Conservation (phyloP, 495 filamentous ascomycete genomes). For the Cladorrhinum samala region DNA sequence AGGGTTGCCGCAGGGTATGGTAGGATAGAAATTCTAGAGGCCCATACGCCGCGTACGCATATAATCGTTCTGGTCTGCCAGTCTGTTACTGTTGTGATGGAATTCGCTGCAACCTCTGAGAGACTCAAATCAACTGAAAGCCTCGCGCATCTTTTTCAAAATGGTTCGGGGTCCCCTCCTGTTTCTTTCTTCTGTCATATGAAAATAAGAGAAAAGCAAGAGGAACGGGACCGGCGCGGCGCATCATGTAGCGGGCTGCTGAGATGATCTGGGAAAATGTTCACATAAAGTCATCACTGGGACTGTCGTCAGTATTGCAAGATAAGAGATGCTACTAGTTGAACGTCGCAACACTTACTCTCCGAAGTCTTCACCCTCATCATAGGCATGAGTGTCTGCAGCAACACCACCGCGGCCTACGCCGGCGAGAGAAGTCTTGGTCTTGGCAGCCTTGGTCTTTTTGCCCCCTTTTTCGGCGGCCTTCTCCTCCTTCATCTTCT, state of each 20-base stretch:
- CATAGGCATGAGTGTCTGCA: conserved; percentile 68
- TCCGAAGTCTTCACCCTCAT: conserved; percentile 61
- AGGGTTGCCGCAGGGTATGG: too few species aligned
- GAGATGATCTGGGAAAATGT: conserved; percentile 6
- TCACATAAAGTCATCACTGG: conserved; percentile 50
- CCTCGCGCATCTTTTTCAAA: too few species aligned
- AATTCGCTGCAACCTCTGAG: too few species aligned
- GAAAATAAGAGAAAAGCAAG: too few species aligned
- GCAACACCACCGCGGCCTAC: conserved; percentile 48
- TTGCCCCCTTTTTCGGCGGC: conserved; percentile 87
- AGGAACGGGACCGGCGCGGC: too few species aligned
- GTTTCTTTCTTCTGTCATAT: too few species aligned
- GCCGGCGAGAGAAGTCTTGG: conserved; percentile 75
- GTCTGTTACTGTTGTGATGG: too few species aligned
- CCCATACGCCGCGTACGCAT: too few species aligned
- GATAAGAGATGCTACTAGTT: neutral
- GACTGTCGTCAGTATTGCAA: conserved; percentile 14
- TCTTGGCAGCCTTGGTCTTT: conserved; percentile 94
- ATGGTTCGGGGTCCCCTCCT: too few species aligned
- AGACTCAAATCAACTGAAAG: too few species aligned
- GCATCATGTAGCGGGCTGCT: conserved; percentile 1
- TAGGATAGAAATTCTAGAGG: too few species aligned
- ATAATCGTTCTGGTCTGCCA: too few species aligned
- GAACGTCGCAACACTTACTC: conserved; percentile 52
- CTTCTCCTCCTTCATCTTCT: conserved; percentile 99